phyloP scores from a whole-genome alignment of 257 asterid species.

The Thymus mandschuricus region DNA sequence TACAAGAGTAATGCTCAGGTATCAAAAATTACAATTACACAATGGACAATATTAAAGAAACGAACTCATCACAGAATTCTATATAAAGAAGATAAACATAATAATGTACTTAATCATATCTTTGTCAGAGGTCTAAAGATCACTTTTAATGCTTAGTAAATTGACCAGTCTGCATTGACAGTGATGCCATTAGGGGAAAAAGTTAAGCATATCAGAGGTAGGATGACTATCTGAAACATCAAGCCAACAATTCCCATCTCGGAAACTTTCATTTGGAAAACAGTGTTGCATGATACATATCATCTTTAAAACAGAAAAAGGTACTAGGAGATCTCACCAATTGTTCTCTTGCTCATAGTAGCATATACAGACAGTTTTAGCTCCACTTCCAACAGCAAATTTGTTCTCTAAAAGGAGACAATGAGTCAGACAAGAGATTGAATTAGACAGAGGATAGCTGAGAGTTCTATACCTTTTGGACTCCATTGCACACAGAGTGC shows the following conservation, averaged over 20 bases:
- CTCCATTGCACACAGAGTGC: constrained; percentile 99
- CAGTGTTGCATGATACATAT: background rate
- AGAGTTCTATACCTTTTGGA: constrained; percentile 72
- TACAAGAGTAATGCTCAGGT: constrained; percentile 25
- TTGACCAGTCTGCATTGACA: constrained; percentile 16
- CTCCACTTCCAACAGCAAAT: constrained; percentile 99
- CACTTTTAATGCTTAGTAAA: constrained; percentile 2
- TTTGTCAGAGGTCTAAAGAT: background rate
- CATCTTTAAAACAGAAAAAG: constrained; percentile 11
- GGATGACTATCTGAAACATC: background rate
- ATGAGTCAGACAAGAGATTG: constrained; percentile 25
- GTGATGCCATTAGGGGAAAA: background rate
- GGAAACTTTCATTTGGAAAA: background rate
- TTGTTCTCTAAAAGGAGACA: constrained; percentile 73
- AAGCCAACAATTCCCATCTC: background rate
- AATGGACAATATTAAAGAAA: background rate
- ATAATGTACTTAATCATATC: constrained; percentile 3
- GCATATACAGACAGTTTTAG: constrained; percentile 98
- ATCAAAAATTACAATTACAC: constrained; percentile 16
- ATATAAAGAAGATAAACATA: constrained; percentile 11
- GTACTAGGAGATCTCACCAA: constrained; percentile 63
- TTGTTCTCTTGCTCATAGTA: constrained; percentile 99
- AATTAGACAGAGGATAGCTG: constrained; percentile 15
- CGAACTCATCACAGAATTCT: constrained; percentile 1
- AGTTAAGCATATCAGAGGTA: background rate